Percentiles rank a stretch among this genome's conserved stretches.
phyloP scores from a whole-genome alignment of 345 rosid species.

The Aegle marmelos region DNA sequence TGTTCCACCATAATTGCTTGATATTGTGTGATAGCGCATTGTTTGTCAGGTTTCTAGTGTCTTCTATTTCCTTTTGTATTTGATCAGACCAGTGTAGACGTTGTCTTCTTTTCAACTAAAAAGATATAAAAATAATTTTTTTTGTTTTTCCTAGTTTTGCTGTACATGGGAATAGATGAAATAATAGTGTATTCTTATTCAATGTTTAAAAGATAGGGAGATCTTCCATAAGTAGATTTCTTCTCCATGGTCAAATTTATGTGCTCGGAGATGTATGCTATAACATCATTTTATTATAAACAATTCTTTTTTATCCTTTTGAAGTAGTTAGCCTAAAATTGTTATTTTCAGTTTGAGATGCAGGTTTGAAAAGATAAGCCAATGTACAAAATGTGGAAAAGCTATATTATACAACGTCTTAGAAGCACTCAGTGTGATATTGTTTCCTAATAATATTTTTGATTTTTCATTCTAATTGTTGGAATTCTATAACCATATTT shows the following conservation, averaged over 20 bases:
- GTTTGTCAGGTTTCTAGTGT: background rate
- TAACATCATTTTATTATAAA: background rate
- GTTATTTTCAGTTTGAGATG: slow-evolving; percentile 19
- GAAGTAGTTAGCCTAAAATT: background rate
- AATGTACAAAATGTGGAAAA: slow-evolving; percentile 75
- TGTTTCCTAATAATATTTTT: background rate
- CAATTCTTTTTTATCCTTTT: background rate
- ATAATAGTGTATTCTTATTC: background rate
- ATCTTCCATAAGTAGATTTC: background rate
- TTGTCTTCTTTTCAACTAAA: background rate
- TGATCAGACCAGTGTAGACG: background rate
- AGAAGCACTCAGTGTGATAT: slow-evolving; percentile 48
- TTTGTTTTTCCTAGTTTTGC: background rate
- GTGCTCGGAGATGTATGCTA: background rate
- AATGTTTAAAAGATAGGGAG: background rate
- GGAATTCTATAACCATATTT: background rate
- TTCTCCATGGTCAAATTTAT: background rate
- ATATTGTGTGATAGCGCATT: background rate
- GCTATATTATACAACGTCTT: slow-evolving; percentile 48
- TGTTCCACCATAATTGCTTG: background rate
- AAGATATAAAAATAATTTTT: background rate
- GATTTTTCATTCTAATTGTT: background rate
- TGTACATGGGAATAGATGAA: background rate
- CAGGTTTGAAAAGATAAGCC: slow-evolving; percentile 58
- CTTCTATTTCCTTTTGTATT: background rate